Percentiles rank a stretch among this genome's conserved stretches.
Evolutionary conservation across 768 basidiomycete species (phyloP).

Genomic region (Mycena epipterygia): DNA sequence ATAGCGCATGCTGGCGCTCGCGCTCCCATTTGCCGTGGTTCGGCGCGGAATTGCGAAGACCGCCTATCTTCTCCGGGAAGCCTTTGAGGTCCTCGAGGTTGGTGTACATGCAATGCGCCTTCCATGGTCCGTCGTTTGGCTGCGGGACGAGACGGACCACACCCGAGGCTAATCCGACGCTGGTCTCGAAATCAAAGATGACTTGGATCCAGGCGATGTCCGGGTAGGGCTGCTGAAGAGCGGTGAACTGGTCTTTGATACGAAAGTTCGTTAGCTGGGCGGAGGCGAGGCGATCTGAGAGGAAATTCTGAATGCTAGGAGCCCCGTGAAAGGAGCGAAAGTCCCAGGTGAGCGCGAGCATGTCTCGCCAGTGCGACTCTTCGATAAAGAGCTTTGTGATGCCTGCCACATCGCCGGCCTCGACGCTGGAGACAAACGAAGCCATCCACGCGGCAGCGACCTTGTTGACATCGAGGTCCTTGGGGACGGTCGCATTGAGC

Average conservation of each 20-base stretch:
- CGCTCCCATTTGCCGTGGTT: conserved; percentile 30
- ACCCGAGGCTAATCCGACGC: conserved; percentile 54
- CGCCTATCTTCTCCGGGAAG: conserved; percentile 52
- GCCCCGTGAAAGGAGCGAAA: conserved; percentile 68
- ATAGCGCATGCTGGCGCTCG: conserved; percentile 48
- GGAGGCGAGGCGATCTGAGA: conserved; percentile 58
- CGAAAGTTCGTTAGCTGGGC: conserved; percentile 38
- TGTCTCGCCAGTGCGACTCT: conserved; percentile 70
- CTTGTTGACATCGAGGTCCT: conserved; percentile 37
- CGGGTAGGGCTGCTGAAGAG: conserved; percentile 46
- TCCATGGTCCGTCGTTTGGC: conserved; percentile 57
- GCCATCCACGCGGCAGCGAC: conserved; percentile 46
- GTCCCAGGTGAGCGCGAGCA: conserved; percentile 74
- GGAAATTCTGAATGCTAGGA: conserved; percentile 56
- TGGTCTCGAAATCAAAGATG: conserved; percentile 30
- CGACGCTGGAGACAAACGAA: conserved; percentile 35
- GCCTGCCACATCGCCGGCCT: conserved; percentile 38
- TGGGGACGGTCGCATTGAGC: conserved; percentile 39
- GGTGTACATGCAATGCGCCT: conserved; percentile 65
- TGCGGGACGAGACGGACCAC: conserved; percentile 62
- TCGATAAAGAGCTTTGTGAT: conserved; percentile 52
- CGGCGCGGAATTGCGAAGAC: conserved; percentile 20
- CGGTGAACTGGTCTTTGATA: conserved; percentile 37
- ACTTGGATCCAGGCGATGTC: conserved; percentile 49
- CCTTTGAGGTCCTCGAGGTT: conserved; percentile 65